Percentiles rank a stretch among this genome's conserved stretches.
phyloP scores from a whole-genome alignment of 164 flowering plant species.

The Magnolia officinalis region DNA sequence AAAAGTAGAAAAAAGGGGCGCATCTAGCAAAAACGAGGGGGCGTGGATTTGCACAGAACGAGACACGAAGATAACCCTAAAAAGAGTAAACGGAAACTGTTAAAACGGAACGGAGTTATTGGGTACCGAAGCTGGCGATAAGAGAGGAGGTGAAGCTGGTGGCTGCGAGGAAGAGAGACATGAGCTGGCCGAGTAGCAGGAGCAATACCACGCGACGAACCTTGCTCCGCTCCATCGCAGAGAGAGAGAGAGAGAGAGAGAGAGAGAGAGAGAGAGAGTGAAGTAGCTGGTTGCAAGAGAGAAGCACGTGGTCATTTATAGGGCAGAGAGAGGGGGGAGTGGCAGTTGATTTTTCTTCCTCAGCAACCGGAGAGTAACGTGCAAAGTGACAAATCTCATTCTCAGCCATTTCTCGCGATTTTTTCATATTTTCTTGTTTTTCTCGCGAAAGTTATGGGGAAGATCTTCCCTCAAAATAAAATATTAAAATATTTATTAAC shows the following conservation, averaged over 20 bases:
- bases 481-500: no score
- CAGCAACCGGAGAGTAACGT: no score
- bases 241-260: neutral
- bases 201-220: slow-evolving; percentile 13
- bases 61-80: neutral
- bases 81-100: neutral
- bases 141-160: slow-evolving; percentile 51
- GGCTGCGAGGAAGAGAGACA: slow-evolving; percentile 43
- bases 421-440: no score
- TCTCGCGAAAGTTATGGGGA: no score
- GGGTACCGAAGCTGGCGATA: slow-evolving; percentile 42
- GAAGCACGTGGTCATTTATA: no score
- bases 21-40: neutral
- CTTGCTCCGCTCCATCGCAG: slow-evolving; percentile 17
- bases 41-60: neutral
- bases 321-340: no score
- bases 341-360: no score
- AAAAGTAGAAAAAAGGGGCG: neutral
- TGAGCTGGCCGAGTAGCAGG: slow-evolving; percentile 52
- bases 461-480: no score
- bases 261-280: neutral
- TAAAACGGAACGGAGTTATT: no score
- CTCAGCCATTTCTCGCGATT: no score
- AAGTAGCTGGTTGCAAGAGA: neutral
- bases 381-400: no score